Base-by-base conservation (phyloP, 2,329 filamentous ascomycete genomes). In the Pseudocercospora macadamiae region DNA sequence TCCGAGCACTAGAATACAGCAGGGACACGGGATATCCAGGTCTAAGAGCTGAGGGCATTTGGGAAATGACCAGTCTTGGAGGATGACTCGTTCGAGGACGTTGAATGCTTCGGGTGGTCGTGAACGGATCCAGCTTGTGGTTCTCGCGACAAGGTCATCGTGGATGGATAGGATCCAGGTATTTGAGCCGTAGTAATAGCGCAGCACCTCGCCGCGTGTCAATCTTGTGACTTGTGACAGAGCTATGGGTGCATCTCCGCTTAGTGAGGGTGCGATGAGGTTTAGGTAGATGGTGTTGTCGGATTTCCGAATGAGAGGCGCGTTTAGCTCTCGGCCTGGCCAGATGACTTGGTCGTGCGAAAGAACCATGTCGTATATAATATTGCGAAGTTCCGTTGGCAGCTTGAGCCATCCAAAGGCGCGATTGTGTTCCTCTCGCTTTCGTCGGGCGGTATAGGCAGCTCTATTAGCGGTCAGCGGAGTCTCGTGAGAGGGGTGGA, bases 381-480 rank as follows among this genome's bases (percentile, higher is more conserved):
- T 51, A 16, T 51, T 37, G 14, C 48, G 48, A 14, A 51, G 48
- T 25, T 51, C 48, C 42, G 53, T 55, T n/a, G 53, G 53, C 18
- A 55, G 53, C 25, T 36, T 55, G 14, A 55, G 42, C 7, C 16
- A 55, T 9, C 53, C 53, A 47, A 55, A 55, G 42, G 53, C 25
- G 7, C 21, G 25, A 28, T 55, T 55, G 19, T 25, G 25, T 19
- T 55, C 39, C 19, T 55, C 53, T 44, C 53, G 39, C 53, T 55
- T 55, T 32, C 53, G 39, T 23, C 53, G 53, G 10, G 39, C 53
- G 21, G 26, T 34, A 34, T 55, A 23, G 25, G 39, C 53, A 26
- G 53, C 53, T 30, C 53, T 55, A 23, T 10, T 36, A 19, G 8
- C 18, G 12, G 19, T 54, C 16, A 54, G 51, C n/a, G n/a, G n/a